These are phyloP conservation scores for Scytalidium sp. DNA, from an alignment of 2,329 filamentous ascomycete genomes.

Conservation along the genomic window DNA sequence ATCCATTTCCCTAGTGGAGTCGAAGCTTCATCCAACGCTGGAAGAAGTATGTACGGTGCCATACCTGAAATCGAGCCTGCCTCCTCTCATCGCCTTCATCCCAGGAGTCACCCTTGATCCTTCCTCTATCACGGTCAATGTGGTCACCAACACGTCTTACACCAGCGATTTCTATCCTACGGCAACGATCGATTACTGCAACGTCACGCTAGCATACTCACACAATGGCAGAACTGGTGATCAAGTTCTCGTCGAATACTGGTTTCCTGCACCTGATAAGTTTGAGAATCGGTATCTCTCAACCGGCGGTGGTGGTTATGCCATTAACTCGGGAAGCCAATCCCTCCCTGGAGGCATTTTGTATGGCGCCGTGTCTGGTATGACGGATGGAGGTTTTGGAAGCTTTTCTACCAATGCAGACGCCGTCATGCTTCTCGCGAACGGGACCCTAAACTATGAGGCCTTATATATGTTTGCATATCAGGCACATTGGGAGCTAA, in stretches of 20 bases:
- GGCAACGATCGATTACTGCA: conserved; percentile 38
- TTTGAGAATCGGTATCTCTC: conserved; percentile 45
- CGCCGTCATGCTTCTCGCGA: conserved; percentile 32
- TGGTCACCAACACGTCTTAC: conserved; percentile 31
- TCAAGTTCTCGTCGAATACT: conserved; percentile 35
- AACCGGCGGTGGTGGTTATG: conserved; percentile 43
- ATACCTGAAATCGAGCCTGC: too few species aligned
- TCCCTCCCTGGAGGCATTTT: conserved; percentile 37
- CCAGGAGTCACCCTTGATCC: conserved; percentile 22
- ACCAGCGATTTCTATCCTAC: conserved; percentile 26
- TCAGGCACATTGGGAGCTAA: conserved; percentile 33
- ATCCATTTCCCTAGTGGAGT: too few species aligned
- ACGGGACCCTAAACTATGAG: conserved; percentile 36
- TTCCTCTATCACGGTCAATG: conserved; percentile 32
- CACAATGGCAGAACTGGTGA: conserved; percentile 38
- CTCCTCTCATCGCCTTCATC: too few species aligned
- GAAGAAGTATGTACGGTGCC: too few species aligned
- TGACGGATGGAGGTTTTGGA: conserved; percentile 49
- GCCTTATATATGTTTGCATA: conserved; percentile 36
- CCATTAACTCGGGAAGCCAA: conserved; percentile 34
- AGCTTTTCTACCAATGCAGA: conserved; percentile 39
- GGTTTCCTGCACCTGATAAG: conserved; percentile 37
- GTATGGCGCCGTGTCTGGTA: conserved; percentile 45
- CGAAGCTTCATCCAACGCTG: too few species aligned
- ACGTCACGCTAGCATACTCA: conserved; percentile 43